Base-by-base conservation (phyloP, 1,139 yeast species). In the Hansenula lynferdii region DNA sequence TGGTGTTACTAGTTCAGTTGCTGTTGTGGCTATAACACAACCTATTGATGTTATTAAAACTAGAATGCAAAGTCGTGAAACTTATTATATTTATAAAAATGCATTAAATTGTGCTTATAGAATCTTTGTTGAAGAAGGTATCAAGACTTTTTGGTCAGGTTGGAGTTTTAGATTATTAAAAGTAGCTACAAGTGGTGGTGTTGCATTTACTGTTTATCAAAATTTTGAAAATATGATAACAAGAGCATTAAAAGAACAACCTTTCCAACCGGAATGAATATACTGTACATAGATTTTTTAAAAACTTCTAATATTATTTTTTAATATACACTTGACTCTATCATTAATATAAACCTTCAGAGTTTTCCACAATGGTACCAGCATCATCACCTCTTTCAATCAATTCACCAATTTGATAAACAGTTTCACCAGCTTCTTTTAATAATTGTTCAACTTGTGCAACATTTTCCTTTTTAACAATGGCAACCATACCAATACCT, bases 401-500 rank as follows among this genome's bases (percentile, higher is more conserved):
- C 54, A 94, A 72, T 47, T 72, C 62, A 53, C 99, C 99, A 57
- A 94, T 87, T 37, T 71, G 71, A 57, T 77, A 80, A 5, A 90
- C 92, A 9, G 70, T 75, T 67, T 92, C 97, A 31, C 90, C 87
- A 33, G 77, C 80, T 40, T 67, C 65, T 50, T 69, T 63, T 46
- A 92, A 70, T 47, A 75, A 66, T 42, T 67, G 58, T 36, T 70
- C 66, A 15, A 81, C 83, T 47, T 67, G 65, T 2, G 69, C 77
- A 18, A 77, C 96, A 41, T 85, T 75, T 42, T 72, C 78, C 40
- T 59, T 55, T 53, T 73, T 75, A 26, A 87, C 97, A 54, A 92
- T 84, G 38, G 85, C 77, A 29, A 87, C 92, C 98, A 94, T 94
- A 55, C 98, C 99, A 52, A 94, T 76, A 65, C 99, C 99, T 74